These are phyloP conservation scores for Acacia confusa DNA, from an alignment of 306 rosid species.

Conservation along the genomic window DNA sequence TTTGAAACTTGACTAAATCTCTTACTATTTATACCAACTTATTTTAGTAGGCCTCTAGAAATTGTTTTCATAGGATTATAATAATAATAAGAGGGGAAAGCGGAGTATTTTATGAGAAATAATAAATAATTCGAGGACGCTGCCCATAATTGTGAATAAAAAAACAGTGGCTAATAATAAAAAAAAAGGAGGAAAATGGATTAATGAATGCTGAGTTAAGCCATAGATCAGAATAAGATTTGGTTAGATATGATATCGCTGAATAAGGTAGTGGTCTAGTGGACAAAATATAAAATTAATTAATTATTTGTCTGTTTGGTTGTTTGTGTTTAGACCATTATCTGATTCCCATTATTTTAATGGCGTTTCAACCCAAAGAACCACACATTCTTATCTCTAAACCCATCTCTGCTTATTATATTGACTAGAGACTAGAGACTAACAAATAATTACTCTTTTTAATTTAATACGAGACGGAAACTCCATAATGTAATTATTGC, in stretches of 20 bases:
- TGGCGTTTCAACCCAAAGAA: not conserved
- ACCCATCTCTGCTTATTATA: not conserved
- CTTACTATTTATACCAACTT: no score
- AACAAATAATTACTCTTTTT: not conserved
- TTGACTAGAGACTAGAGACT: not conserved
- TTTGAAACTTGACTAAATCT: no score
- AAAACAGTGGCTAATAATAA: not conserved
- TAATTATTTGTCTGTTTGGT: not conserved
- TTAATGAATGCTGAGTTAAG: conserved; percentile 23
- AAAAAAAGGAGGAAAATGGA: not conserved
- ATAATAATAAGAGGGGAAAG: not conserved
- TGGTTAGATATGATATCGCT: not conserved
- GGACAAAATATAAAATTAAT: not conserved
- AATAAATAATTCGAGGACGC: conserved; percentile 31
- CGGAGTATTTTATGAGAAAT: not conserved
- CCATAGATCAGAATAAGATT: not conserved
- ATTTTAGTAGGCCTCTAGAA: conserved; percentile 23
- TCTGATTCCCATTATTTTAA: conserved; percentile 1
- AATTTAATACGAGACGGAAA: not conserved
- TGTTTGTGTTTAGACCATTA: not conserved
- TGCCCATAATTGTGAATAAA: not conserved
- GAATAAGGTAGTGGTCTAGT: not conserved
- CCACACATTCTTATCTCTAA: not conserved
- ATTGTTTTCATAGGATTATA: not conserved
- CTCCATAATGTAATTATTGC: not conserved